Conservation (phyloP, 2,329 filamentous ascomycete species). For the Alternaria sp. region DNA sequence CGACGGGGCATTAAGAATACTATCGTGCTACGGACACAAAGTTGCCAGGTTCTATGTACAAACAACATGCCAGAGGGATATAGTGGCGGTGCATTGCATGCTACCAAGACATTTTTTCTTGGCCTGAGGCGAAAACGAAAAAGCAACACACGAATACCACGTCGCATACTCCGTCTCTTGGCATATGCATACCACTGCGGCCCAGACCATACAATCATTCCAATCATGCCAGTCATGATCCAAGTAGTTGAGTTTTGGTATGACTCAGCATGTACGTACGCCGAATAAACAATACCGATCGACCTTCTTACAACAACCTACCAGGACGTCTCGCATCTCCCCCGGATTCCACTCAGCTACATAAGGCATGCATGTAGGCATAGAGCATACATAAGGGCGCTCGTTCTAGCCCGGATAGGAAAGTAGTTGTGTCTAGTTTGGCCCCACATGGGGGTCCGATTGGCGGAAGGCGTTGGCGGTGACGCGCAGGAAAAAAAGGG, state of each 20-base stretch:
- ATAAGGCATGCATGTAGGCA: not conserved
- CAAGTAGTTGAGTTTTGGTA: not conserved
- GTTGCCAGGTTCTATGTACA: not conserved
- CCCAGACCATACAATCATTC: not conserved
- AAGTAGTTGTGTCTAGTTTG: slow-evolving; percentile 1
- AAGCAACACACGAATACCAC: not conserved
- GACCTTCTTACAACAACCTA: not conserved
- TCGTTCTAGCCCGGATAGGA: not conserved
- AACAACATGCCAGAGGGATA: not conserved
- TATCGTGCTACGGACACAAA: not conserved
- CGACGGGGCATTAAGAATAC: not conserved
- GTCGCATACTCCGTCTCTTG: not conserved
- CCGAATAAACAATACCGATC: not conserved
- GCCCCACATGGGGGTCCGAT: slow-evolving; percentile 5
- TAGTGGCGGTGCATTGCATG: not conserved
- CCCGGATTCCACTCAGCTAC: slow-evolving; percentile 2
- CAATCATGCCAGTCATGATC: not conserved
- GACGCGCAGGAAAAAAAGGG: slow-evolving; percentile 14
- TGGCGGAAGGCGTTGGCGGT: slow-evolving; percentile 2
- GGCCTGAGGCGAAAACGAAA: not conserved
- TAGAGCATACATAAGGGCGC: slow-evolving; percentile 9
- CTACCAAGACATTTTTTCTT: not conserved
- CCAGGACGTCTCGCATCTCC: not conserved
- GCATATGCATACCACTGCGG: not conserved
- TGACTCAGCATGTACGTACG: not conserved